Evolutionary conservation across 345 rosid species (phyloP), one percentile per base, ranked within the genome.

Genomic region (Fremontodendron californicum): DNA sequence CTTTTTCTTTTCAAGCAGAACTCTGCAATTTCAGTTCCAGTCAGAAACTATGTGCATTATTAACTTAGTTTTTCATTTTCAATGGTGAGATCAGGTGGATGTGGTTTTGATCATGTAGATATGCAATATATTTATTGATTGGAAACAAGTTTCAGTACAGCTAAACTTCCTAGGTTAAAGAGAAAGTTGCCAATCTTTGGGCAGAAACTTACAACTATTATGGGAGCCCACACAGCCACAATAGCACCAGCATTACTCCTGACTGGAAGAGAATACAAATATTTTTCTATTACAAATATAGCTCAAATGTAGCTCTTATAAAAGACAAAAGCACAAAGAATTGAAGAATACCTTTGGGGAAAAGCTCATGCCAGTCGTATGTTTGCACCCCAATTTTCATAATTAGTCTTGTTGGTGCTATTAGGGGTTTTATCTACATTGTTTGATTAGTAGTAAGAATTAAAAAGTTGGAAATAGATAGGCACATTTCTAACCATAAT

Each of bases 191-290:
- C 33, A 21, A 79, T 18, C 49, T 57, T 19, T 25, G 5, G 42
- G 37, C 5, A 23, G 78, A 71, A 63, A 87, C 99, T 95, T 78
- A 95, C 99, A 82, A 95, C 87, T 75, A 92, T 88, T 78, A 95
- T 89, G 23, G 99, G 99, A 78, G 97, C 83, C 99, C 99, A 95
- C 78, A 95, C 90, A 58, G 99, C 99, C 71, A 87, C 86, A 79
- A 95, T 88, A 35, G 98, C 97, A 83, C 94, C 98, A 70, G 88
- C 92, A 86, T 95, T 95, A 73, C 87, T 95, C 83, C 89, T 90
- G 65, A 91, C 99, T 95, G 84, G 62, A 79, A 76, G 12, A 82
- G 45, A 62, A 73, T 80, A 80, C 48, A 8, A 2, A 76, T 65
- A 19, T 25, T n/a, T 75, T 57, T 40, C 25, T 75, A 82, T 79